Evolutionary conservation across 805 yeast genomes (phyloP), one percentile per base, ranked within the genome.

Genomic region (Metschnikowia kunwiensis): DNA sequence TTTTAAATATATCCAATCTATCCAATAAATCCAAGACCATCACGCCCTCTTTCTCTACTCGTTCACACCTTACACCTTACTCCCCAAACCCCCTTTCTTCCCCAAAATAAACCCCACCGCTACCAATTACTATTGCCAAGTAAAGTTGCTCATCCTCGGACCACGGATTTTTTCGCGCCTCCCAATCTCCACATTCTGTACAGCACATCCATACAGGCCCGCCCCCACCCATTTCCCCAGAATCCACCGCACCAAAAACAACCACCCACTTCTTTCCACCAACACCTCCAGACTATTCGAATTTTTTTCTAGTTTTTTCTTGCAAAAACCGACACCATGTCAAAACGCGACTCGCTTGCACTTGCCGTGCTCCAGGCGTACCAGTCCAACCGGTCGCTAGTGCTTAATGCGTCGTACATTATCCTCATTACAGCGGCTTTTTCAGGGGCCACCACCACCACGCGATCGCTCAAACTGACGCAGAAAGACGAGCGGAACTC

Each of bases 381-480:
- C 45, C 57, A 62, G 50, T 56, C 61, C 31, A 67, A 68, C 45
- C 51, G 74, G 32, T 62, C 67, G 13, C 49, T 65, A 9, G 54
- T 68, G 8, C 55, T 68, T 25, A 68, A 68, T 46, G 64, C 69
- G 5, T 61, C 71, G 7, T 68, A 67, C 44, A 62, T 67, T 27
- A 58, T 68, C 17, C 50, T 68, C 16, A 53, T 68, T 14, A 65
- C 70, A 0, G 64, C 70, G 5, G 72, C 71, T 3, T 68, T 68
- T 40, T 54, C 70, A 0, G 68, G 70, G 2, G 72, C 69, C 16
- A 65, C 72, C 17, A 54, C 49, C 20, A 58, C 59, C 4, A 23
- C 42, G 5, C 24, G 38, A 10, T 20, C 51, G 12, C 37, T 42
- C 5, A 40, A 40, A 10, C 41, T 46, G 15, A 42, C 30, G 14